Base-by-base conservation (phyloP, 1,139 yeast species). In the Candida anutae region DNA sequence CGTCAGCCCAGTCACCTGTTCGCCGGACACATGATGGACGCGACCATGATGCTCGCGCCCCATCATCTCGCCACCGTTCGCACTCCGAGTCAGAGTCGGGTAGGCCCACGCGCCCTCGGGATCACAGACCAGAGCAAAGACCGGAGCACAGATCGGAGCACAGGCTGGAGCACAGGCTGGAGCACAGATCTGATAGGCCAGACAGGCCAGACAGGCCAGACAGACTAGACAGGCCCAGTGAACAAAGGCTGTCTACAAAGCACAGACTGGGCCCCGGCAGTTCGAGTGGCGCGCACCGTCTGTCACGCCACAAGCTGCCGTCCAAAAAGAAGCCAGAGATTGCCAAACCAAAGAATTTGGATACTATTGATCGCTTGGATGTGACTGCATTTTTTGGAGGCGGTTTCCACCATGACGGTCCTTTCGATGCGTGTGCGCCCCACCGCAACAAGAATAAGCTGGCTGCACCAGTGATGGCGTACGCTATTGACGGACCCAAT, bases 381-480 rank as follows among this genome's bases (percentile, higher is more conserved):
- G 97, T 88, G 21, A 87, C 97, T 5, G 97, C 95, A 1, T 69
- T 90, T 39, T 88, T 83, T 50, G 96, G 96, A n/a, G 79, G 84
- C 24, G 84, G 90, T 1, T 90, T 90, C 68, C 98, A 90, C 55
- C 98, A 90, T 53, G 98, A 90, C 55, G 98, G 98, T 10, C 98
- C 98, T 12, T 90, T 90, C 53, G 98, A 90, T 54, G 98, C 98
- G 2, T 88, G 97, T 55, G 82, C 94, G 5, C 97, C 98, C 5
- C 95, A 84, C 54, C 77, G 97, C 53, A 90, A 90, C 58, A 83
- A 82, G 57, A 73, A 81, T 49, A 62, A 61, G 16, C 79, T 76
- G 50, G 76, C 74, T 23, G 95, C 96, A 0, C 98, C 98, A 3
- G 95, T 90, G 15, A 67, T 77, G 62, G 98, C 98, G 1, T 90